Base-by-base conservation (phyloP, 1,139 yeast genomes). In the Pichia sp. region DNA sequence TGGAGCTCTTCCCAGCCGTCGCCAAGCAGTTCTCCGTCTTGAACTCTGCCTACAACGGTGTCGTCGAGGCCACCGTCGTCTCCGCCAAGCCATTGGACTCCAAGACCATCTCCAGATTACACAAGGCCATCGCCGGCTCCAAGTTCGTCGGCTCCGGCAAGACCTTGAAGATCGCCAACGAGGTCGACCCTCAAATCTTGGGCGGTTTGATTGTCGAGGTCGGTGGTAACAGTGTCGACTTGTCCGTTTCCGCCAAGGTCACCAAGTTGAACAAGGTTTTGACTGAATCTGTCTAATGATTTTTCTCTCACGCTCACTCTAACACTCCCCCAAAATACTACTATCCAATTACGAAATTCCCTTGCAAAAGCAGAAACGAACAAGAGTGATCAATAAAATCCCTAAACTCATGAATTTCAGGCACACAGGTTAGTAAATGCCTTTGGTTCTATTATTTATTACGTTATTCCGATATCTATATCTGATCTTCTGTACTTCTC, bases 131-230 rank as follows among this genome's bases (percentile, higher is more conserved):
- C 66, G 74, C 86, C 63, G 82, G 80, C 72, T 90, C 97, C 49
- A 75, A 81, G 63, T 86, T 85, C 69, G 96, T 92, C 60, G 96
- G 96, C 64, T 75, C 79, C 57, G 93, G 90, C 67, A 87, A 92
- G 79, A 84, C 93, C 66, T 82, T 93, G 73, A 86, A 86, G 78
- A 78, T 95, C 67, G 76, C 83, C 65, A 93, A 90, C 80, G 79
- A 78, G 63, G 87, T 93, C 62, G 83, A 89, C 78, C 90, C 96
- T 62, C 96, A 88, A 62, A 88, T 93, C 69, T 81, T 89, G 71
- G 99, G 99, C 70, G 99, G 99, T 68, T 82, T 93, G 72, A 77
- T 95, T 65, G 97, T 93, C 59, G 97, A 92, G 75, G 92, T 93
- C 67, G 97, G 95, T 70, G 99, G 93, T 79, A 89, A 87, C 75